These are phyloP conservation scores for Curvularia sp. DNA, from an alignment of 2,329 filamentous ascomycete species.

Conservation along the genomic window DNA sequence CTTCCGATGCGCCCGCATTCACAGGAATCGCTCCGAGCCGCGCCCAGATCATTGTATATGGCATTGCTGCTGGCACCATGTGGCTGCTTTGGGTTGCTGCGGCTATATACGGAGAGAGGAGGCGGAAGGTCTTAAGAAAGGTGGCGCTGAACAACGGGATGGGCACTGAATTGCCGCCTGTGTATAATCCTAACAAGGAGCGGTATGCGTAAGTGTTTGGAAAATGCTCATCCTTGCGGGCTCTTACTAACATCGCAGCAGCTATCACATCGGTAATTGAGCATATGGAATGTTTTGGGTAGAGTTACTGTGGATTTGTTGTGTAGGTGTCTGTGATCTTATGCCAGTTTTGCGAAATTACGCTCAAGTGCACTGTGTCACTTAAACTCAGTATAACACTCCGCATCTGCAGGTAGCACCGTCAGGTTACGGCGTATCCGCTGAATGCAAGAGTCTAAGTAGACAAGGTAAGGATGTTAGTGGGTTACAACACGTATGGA, in stretches of 20 bases:
- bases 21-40: slow-evolving; percentile 33
- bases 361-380: no score
- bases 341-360: not conserved
- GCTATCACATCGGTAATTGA: slow-evolving; percentile 2
- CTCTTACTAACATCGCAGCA: not conserved
- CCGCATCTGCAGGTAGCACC: no score
- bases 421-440: no score
- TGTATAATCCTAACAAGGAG: slow-evolving; percentile 23
- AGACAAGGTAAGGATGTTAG: no score
- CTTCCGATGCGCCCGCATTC: slow-evolving; percentile 35
- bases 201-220: slow-evolving; percentile 22
- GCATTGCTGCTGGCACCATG: slow-evolving; percentile 43
- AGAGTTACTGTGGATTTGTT: not conserved
- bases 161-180: slow-evolving; percentile 9
- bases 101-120: slow-evolving; percentile 40
- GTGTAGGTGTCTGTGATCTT: not conserved
- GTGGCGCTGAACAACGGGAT: slow-evolving; percentile 18
- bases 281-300: no score
- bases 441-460: no score
- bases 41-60: slow-evolving; percentile 44
- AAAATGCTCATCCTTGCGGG: no score
- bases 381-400: no score
- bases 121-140: slow-evolving; percentile 11
- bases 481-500: no score
- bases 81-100: slow-evolving; percentile 44